These are phyloP conservation scores for Crithidia fasciculata DNA, from an alignment of 208 protist genomes.

Conservation along the genomic window DNA sequence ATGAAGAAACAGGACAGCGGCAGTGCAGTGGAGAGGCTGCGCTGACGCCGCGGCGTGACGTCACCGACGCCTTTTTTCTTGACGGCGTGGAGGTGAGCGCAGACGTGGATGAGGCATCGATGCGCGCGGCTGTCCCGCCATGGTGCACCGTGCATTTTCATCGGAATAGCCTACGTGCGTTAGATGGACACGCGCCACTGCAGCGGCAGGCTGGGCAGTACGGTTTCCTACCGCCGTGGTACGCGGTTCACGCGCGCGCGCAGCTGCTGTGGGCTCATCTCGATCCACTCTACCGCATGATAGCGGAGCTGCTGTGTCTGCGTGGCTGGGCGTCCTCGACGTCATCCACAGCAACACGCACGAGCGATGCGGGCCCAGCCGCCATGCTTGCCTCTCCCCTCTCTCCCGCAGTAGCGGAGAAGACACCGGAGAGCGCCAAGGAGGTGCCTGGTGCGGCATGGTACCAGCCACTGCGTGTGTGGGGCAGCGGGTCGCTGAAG, in stretches of 20 bases:
- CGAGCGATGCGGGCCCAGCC: not conserved
- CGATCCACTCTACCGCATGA: slow-evolving; percentile 24
- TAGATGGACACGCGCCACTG: not conserved
- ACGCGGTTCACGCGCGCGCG: slow-evolving; percentile 39
- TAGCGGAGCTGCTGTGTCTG: slow-evolving; percentile 30
- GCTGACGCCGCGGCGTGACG: not conserved
- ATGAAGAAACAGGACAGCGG: no score
- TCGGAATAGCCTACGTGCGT: no score
- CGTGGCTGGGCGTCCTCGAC: slow-evolving; percentile 13
- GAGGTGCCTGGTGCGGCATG: no score
- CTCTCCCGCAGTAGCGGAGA: no score
- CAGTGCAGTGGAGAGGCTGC: not conserved
- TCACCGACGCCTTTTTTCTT: slow-evolving; percentile 21
- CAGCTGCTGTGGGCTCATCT: slow-evolving; percentile 47
- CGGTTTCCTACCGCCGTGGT: slow-evolving; percentile 32
- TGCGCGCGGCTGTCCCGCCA: slow-evolving; percentile 11
- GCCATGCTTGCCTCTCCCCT: no score
- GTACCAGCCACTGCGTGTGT: no score
- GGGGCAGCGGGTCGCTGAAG: no score
- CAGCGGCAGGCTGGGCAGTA: slow-evolving; percentile 8
- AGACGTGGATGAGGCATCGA: not conserved
- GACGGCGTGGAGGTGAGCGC: slow-evolving; percentile 3
- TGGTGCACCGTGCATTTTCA: slow-evolving; percentile 21
- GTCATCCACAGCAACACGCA: not conserved
- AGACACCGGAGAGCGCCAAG: no score